phyloP scores from a whole-genome alignment of 208 protist genomes.

The Crithidia fasciculata region DNA sequence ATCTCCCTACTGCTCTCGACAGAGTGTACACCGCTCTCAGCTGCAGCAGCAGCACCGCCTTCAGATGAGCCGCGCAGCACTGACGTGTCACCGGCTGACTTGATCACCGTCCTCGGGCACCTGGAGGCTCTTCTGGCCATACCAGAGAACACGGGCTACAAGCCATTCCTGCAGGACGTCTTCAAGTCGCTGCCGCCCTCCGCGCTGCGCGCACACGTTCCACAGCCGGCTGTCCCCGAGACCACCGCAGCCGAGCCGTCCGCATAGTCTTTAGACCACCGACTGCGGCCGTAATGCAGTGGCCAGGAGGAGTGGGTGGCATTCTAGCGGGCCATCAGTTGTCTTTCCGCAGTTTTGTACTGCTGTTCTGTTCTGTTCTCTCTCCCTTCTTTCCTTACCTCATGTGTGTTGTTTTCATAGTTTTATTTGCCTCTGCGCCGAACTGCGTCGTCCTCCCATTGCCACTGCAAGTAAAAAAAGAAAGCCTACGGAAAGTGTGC shows the following conservation, averaged over 20 bases:
- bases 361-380: too few relatives aligned
- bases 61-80: background rate
- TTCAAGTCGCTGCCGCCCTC: constrained; percentile 51
- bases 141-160: constrained; percentile 56
- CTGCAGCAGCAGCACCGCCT: background rate
- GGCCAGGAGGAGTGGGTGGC: too few relatives aligned
- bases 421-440: too few relatives aligned
- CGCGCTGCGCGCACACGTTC: constrained; percentile 14
- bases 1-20: constrained; percentile 29
- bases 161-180: constrained; percentile 58
- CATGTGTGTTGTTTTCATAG: too few relatives aligned
- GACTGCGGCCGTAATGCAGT: too few relatives aligned
- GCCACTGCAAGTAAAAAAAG: too few relatives aligned
- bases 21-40: background rate
- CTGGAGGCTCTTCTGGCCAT: constrained; percentile 39
- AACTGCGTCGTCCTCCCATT: too few relatives aligned
- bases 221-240: background rate
- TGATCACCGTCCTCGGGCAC: constrained; percentile 24
- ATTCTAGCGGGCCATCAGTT: too few relatives aligned
- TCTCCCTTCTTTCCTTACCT: too few relatives aligned
- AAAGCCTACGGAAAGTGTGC: too few relatives aligned
- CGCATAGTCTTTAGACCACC: too few relatives aligned
- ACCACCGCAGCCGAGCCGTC: background rate
- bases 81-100: background rate
- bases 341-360: too few relatives aligned